A percentile compares a stretch with the other conserved stretches of the same genome.
Conservation (phyloP, 192 early-diverging fungal species). For the Coemansia sp. region DNA sequence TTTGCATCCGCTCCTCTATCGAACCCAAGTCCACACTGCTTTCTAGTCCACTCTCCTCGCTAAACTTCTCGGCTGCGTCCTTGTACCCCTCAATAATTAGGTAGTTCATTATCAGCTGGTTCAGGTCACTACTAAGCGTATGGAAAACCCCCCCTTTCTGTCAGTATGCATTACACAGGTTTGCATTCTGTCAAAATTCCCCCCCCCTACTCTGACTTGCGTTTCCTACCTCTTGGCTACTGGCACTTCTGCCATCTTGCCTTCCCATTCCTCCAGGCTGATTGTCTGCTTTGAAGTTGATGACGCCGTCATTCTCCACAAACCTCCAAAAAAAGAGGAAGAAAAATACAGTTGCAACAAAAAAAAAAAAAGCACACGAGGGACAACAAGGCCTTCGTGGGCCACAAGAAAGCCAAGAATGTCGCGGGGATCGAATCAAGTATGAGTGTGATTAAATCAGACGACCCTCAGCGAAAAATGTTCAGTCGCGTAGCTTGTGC, state of each 20-base stretch:
- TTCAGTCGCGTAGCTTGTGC: slow-evolving; percentile 16
- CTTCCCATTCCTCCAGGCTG: slow-evolving; percentile 77
- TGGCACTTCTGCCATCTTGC: slow-evolving; percentile 72
- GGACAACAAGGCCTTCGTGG: neutral
- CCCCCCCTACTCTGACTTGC: neutral
- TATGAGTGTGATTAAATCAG: too few species aligned
- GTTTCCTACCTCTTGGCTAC: slow-evolving; percentile 70
- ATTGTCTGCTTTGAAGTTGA: slow-evolving; percentile 55
- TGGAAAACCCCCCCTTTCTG: neutral
- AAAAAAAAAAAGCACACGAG: neutral
- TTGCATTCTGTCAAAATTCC: neutral
- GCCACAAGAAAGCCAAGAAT: too few species aligned
- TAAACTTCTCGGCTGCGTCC: slow-evolving; percentile 96
- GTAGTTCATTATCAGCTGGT: slow-evolving; percentile 99
- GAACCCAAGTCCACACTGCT: slow-evolving; percentile 77
- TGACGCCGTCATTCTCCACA: slow-evolving; percentile 27
- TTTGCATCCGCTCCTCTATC: slow-evolving; percentile 93
- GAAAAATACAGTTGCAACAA: slow-evolving; percentile 2
- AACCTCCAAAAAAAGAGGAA: neutral
- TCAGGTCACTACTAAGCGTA: slow-evolving; percentile 65
- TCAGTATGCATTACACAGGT: neutral
- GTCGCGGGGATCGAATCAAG: too few species aligned
- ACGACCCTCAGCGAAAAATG: too few species aligned
- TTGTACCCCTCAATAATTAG: slow-evolving; percentile 98
- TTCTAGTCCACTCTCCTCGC: slow-evolving; percentile 74